phyloP scores from a whole-genome alignment of 441 rosid genomes.

The Aleurites moluccanus region DNA sequence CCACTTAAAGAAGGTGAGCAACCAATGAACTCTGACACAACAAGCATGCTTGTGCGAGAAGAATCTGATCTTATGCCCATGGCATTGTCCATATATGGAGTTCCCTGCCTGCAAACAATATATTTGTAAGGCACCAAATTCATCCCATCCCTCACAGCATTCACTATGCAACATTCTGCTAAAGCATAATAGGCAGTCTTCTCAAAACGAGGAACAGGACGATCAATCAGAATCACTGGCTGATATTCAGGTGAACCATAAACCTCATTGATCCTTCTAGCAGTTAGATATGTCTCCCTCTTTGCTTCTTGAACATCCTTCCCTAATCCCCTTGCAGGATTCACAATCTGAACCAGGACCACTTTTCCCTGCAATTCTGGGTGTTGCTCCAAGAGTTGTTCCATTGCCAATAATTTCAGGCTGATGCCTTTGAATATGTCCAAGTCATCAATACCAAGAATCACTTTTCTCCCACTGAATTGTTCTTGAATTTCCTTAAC shows the following conservation, averaged over 20 bases:
- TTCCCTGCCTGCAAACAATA: conserved; percentile 83
- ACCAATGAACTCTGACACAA: conserved; percentile 90
- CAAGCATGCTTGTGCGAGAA: conserved; percentile 82
- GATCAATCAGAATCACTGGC: conserved; percentile 80
- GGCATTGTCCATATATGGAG: conserved; percentile 53
- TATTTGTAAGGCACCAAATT: conserved; percentile 85
- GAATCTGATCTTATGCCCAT: conserved; percentile 44
- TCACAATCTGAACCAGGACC: conserved; percentile 83
- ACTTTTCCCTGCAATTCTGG: conserved; percentile 58
- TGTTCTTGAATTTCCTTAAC: conserved; percentile 65
- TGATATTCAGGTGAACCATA: conserved; percentile 66
- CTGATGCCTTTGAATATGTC: conserved; percentile 93
- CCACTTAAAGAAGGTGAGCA: conserved; percentile 97
- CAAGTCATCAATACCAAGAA: conserved; percentile 90
- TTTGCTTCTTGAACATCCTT: conserved; percentile 83
- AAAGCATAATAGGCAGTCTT: conserved; percentile 81
- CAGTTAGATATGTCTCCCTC: conserved; percentile 65
- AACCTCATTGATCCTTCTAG: conserved; percentile 61
- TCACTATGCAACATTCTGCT: conserved; percentile 88
- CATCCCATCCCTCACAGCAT: conserved; percentile 96
- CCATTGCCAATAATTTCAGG: conserved; percentile 71
- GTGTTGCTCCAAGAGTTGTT: conserved; percentile 66
- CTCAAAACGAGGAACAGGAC: conserved; percentile 74
- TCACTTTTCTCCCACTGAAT: conserved; percentile 58
- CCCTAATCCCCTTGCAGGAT: conserved; percentile 86